These are phyloP conservation scores for Auricularia heimuer DNA, from an alignment of 768 basidiomycete species.

Conservation along the genomic window DNA sequence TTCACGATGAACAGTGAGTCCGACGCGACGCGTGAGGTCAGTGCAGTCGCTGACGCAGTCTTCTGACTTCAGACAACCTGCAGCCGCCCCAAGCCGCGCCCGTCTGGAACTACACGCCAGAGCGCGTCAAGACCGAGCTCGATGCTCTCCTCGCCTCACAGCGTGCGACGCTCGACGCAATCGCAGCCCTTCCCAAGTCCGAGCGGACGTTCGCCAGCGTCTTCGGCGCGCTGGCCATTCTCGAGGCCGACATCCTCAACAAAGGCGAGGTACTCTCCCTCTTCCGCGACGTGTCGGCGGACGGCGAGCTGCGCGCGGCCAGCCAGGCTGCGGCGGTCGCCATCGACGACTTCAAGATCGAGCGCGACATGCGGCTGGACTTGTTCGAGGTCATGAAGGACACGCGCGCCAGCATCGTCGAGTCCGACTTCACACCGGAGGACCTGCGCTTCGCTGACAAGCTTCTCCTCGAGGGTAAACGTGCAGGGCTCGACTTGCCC, in stretches of 20 bases:
- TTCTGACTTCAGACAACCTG: background rate
- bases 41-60: too few relatives aligned
- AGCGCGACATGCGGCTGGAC: slow-evolving; percentile 73
- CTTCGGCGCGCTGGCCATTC: slow-evolving; percentile 36
- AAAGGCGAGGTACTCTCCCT: slow-evolving; percentile 56
- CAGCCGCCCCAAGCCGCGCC: slow-evolving; percentile 12
- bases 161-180: slow-evolving; percentile 10
- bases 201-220: background rate
- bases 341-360: slow-evolving; percentile 63
- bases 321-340: slow-evolving; percentile 66
- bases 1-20: too few relatives aligned
- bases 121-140: slow-evolving; percentile 7
- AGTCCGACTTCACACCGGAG: slow-evolving; percentile 47
- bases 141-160: slow-evolving; percentile 7
- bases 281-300: slow-evolving; percentile 72
- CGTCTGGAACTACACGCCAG: slow-evolving; percentile 11
- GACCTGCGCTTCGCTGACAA: slow-evolving; percentile 71
- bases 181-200: slow-evolving; percentile 8
- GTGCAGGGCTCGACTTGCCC: slow-evolving; percentile 69
- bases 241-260: slow-evolving; percentile 46
- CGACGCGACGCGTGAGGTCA: too few relatives aligned
- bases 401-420: slow-evolving; percentile 57
- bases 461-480: slow-evolving; percentile 69
- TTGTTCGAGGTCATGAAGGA: slow-evolving; percentile 60
- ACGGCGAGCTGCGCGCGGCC: slow-evolving; percentile 71